Evolutionary conservation across 352 stramenopile genomes (phyloP).

Genomic region (Phytophthora pistaciae): DNA sequence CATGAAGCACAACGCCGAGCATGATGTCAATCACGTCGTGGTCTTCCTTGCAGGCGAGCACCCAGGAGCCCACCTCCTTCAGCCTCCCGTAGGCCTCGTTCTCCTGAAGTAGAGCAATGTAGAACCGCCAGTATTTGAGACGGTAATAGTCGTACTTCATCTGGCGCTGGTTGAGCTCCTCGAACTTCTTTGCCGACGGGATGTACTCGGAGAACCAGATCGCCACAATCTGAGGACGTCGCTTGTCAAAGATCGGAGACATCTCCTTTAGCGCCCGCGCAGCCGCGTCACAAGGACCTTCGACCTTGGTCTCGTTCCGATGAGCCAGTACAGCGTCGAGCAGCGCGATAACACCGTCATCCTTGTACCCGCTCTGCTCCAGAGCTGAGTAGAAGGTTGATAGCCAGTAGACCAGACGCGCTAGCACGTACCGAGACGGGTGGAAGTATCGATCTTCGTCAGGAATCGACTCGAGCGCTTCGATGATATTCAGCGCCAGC

Average conservation of each 20-base stretch:
- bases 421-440: constrained; percentile 67
- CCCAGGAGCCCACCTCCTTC: constrained; percentile 78
- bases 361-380: constrained; percentile 19
- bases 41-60: constrained; percentile 83
- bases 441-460: constrained; percentile 88
- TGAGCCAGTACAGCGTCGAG: constrained; percentile 35
- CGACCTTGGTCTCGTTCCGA: constrained; percentile 21
- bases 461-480: constrained; percentile 79
- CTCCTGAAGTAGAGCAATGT: constrained; percentile 62
- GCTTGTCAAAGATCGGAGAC: constrained; percentile 72
- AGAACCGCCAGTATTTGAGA: constrained; percentile 84
- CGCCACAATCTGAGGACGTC: constrained; percentile 66
- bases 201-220: constrained; percentile 86
- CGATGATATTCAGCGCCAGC: constrained; percentile 73
- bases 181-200: constrained; percentile 74
- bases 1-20: constrained; percentile 59
- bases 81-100: constrained; percentile 61
- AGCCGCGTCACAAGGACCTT: constrained; percentile 39
- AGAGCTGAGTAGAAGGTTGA: constrained; percentile 39
- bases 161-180: constrained; percentile 84
- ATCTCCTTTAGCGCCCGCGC: constrained; percentile 60
- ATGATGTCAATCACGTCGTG: constrained; percentile 86
- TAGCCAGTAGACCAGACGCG: constrained; percentile 64
- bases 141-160: constrained; percentile 82
- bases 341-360: constrained; percentile 22